Base-by-base conservation (phyloP, 441 rosid genomes). In the Pelargonium citronellum region DNA sequence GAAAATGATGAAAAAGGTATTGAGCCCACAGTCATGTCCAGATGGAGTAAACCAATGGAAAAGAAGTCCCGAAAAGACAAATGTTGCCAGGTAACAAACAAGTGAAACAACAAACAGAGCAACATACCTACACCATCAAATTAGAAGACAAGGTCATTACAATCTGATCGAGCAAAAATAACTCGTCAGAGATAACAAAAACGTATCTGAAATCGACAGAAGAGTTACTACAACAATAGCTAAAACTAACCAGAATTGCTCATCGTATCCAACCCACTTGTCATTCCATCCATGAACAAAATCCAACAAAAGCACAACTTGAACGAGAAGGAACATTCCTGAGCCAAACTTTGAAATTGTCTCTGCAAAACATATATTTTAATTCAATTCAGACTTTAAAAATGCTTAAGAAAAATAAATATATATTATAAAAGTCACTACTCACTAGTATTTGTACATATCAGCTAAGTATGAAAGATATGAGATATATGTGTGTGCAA, bases 21-120 rank as follows among this genome's bases (percentile, higher is more conserved):
- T 95, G 64, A 95, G 93, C 72, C 98, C 92, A 24, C 99, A 95
- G 72, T 90, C 96, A 20, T 92, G 80, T 47, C 99, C 95, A 11
- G 98, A 85, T 53, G 99, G 99, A 82, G 92, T 86, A 77, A 95
- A 95, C 99, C 99, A 92, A 22, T 92, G 86, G 82, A 95, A 92
- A 78, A 95, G 46, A 68, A 92, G 67, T 69, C 96, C 99, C 69
- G 97, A 89, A 78, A 92, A 79, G 15, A 85, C 71, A 71, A 85
- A 95, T 69, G 99, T 87, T 20, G 79, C 91, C 24, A 95, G 73
- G 79, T 95, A 95, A 88, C 98, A 95, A 70, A 55, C 93, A 49
- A 88, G 11, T 64, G 99, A 92, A 76, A 95, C 74, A 62, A 70
- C 89, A 78, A 92, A 95, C 74, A 92, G 82, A 72, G 99, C 97